Evolutionary conservation across 805 yeast species (phyloP).

Genomic region (Debaryomyces prosopidis): DNA sequence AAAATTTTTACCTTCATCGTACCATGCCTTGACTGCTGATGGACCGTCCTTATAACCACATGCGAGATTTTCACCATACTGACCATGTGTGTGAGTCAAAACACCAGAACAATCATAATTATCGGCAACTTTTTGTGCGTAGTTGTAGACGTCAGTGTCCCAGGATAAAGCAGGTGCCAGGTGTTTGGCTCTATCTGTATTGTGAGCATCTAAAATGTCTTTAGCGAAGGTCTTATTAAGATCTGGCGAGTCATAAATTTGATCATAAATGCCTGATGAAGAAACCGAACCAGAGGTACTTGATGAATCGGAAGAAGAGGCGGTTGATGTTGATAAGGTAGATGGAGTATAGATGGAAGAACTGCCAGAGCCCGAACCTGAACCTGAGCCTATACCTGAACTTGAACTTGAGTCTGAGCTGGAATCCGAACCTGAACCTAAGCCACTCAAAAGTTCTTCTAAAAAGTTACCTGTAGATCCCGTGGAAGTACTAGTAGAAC

Average conservation of each 20-base stretch:
- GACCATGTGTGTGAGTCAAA: conserved; percentile 37
- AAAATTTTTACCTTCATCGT: conserved; percentile 31
- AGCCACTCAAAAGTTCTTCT: no score
- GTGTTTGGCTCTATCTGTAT: conserved; percentile 30
- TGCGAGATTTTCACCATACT: conserved; percentile 38
- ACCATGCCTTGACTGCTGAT: conserved; percentile 36
- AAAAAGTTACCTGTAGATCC: conserved; percentile 4
- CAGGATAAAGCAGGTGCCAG: conserved; percentile 30
- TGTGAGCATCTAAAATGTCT: conserved; percentile 33
- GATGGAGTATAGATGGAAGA: neutral
- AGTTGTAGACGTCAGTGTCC: conserved; percentile 30
- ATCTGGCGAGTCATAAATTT: conserved; percentile 17
- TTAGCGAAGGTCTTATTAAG: conserved; percentile 29
- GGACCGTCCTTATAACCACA: conserved; percentile 32
- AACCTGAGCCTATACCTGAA: neutral
- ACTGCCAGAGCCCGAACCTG: neutral
- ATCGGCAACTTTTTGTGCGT: conserved; percentile 35
- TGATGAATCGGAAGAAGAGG: conserved; percentile 6
- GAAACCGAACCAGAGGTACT: conserved; percentile 6
- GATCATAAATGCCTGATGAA: conserved; percentile 19
- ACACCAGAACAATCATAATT: conserved; percentile 38
- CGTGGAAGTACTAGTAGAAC: conserved; percentile 8
- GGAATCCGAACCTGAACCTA: neutral
- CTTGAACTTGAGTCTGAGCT: neutral
- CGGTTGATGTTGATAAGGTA: conserved; percentile 6